Conservation (phyloP, 2,329 filamentous ascomycete genomes). For the Aspergillus sp. region DNA sequence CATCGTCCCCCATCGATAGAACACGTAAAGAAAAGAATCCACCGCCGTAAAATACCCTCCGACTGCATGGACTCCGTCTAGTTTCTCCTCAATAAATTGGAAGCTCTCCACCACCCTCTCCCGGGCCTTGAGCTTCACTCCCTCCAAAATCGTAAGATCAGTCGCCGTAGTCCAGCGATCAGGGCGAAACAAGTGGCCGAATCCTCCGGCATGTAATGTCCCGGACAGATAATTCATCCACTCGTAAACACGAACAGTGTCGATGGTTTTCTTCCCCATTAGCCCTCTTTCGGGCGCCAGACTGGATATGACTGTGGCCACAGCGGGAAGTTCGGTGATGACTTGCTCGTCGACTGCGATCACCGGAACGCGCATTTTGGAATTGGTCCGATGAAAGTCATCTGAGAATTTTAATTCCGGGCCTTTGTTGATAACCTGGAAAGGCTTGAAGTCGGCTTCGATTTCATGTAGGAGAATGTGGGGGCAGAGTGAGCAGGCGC, state of each 20-base stretch:
- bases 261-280: conserved; percentile 28
- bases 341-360: conserved; percentile 26
- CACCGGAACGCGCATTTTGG: conserved; percentile 25
- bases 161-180: conserved; percentile 19
- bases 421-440: conserved; percentile 7
- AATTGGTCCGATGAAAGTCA: conserved; percentile 19
- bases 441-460: conserved; percentile 17
- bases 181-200: conserved; percentile 25
- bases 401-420: conserved; percentile 7
- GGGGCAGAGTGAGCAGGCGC: conserved; percentile 31
- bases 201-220: conserved; percentile 30
- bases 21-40: conserved; percentile 35
- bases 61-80: conserved; percentile 16
- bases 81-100: background rate
- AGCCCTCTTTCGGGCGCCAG: conserved; percentile 29
- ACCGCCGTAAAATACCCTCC: conserved; percentile 33
- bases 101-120: conserved; percentile 16
- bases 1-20: conserved; percentile 31
- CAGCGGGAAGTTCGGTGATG: conserved; percentile 36
- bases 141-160: background rate
- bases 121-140: background rate
- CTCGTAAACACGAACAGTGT: conserved; percentile 33
- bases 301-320: conserved; percentile 32
- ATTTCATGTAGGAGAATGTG: conserved; percentile 33
- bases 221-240: conserved; percentile 39